These are phyloP conservation scores for Leptodontidium sp. DNA, from an alignment of 2,329 filamentous ascomycete genomes.

Conservation along the genomic window DNA sequence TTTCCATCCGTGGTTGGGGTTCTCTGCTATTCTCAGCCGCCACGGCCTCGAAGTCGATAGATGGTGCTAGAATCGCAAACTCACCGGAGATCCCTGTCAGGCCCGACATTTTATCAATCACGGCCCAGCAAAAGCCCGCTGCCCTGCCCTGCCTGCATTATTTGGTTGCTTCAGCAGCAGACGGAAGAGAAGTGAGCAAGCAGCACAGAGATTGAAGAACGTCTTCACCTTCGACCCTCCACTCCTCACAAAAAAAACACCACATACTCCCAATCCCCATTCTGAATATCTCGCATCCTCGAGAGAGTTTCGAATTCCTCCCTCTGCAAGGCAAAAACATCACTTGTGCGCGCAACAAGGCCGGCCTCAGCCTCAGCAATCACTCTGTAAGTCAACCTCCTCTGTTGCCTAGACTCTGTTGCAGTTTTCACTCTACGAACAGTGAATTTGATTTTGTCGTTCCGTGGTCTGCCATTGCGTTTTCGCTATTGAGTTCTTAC, in stretches of 20 bases:
- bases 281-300: background rate
- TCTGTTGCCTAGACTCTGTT: conserved; percentile 25
- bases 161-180: conserved; percentile 17
- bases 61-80: conserved; percentile 20
- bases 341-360: conserved; percentile 27
- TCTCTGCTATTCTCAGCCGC: background rate
- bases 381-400: conserved; percentile 21
- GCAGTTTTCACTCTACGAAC: background rate
- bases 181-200: background rate
- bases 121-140: conserved; percentile 6
- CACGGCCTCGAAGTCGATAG: conserved; percentile 17
- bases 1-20: background rate
- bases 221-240: background rate
- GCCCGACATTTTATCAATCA: conserved; percentile 18
- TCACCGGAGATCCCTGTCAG: background rate
- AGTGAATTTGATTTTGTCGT: background rate
- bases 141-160: background rate
- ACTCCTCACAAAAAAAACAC: background rate
- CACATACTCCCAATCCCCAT: background rate
- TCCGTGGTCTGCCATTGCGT: conserved; percentile 8
- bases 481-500: conserved; percentile 2
- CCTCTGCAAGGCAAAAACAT: background rate
- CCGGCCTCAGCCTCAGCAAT: conserved; percentile 34
- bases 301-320: background rate
- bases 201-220: conserved; percentile 11